A percentile compares a stretch with the other conserved stretches of the same genome.
These are phyloP conservation scores for Gamsiella multidivaricata DNA, from an alignment of 192 early-diverging fungal species.

Conservation along the genomic window DNA sequence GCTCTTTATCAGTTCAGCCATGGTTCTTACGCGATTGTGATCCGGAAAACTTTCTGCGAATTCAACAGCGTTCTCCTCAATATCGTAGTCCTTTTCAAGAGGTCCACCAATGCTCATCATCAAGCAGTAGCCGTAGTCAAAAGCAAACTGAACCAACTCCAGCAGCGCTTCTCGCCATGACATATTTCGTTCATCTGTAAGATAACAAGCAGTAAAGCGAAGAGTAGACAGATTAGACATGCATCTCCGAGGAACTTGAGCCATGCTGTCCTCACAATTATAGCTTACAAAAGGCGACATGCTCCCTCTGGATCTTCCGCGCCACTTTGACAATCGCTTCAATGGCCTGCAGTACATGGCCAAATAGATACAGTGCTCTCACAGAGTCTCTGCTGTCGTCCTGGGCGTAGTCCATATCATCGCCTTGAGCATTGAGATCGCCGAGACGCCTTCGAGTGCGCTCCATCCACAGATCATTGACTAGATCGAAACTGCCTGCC, in stretches of 20 bases:
- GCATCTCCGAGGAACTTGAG: too few relatives aligned
- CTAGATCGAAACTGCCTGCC: constrained; percentile 13
- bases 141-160: constrained; percentile 21
- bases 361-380: constrained; percentile 26
- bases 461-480: neutral
- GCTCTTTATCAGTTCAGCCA: too few relatives aligned
- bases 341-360: constrained; percentile 19
- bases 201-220: neutral
- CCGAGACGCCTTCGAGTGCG: neutral
- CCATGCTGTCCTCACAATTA: too few relatives aligned
- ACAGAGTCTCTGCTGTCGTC: neutral
- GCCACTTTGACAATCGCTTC: constrained; percentile 1
- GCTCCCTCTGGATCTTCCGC: constrained; percentile 6
- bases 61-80: neutral
- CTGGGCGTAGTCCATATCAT: neutral
- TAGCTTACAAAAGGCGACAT: constrained; percentile 24
- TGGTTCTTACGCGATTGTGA: neutral
- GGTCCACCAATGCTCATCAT: constrained; percentile 17
- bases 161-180: constrained; percentile 25
- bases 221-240: too few relatives aligned
- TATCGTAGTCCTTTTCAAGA: neutral
- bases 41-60: too few relatives aligned
- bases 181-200: constrained; percentile 7
- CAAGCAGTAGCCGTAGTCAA: constrained; percentile 12
- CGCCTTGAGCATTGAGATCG: neutral